phyloP scores from a whole-genome alignment of 2,329 filamentous ascomycete species.

The Whalleya microplaca region DNA sequence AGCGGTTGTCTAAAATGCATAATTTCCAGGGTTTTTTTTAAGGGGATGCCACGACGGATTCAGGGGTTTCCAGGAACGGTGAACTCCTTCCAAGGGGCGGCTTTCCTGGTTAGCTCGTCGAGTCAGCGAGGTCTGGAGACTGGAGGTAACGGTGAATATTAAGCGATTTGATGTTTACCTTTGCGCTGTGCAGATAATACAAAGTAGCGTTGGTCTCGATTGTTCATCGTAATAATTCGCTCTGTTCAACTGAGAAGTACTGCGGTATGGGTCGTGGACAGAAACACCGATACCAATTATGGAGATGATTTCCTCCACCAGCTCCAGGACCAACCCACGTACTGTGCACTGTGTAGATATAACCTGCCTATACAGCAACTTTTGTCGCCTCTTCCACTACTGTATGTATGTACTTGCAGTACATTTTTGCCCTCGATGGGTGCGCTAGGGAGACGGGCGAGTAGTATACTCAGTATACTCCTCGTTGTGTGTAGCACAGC shows the following conservation, averaged over 20 bases:
- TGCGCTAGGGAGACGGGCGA: background rate
- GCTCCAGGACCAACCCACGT: background rate
- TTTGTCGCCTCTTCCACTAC: background rate
- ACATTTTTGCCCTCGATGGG: background rate
- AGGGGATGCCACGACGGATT: slow-evolving; percentile 11
- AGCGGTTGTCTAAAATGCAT: slow-evolving; percentile 28
- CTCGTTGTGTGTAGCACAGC: background rate
- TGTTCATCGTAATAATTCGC: slow-evolving; percentile 27
- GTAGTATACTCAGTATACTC: background rate
- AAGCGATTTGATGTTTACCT: slow-evolving; percentile 14
- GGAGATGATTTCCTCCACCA: background rate
- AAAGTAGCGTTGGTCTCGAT: slow-evolving; percentile 12
- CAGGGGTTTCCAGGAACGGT: slow-evolving; percentile 17
- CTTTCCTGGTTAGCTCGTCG: slow-evolving; percentile 14
- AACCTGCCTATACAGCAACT: background rate
- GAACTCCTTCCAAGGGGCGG: slow-evolving; percentile 16
- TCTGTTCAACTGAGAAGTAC: slow-evolving; percentile 18
- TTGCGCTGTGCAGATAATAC: slow-evolving; percentile 1
- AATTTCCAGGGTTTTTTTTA: slow-evolving; percentile 26
- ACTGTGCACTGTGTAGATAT: too few species aligned
- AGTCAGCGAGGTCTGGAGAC: slow-evolving; percentile 8
- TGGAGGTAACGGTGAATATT: slow-evolving; percentile 9
- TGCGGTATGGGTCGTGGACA: slow-evolving; percentile 14
- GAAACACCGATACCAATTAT: slow-evolving; percentile 1
- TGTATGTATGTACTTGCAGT: too few species aligned